Evolutionary conservation across 352 stramenopile species (phyloP).

Genomic region (Globisporangium perplexum): DNA sequence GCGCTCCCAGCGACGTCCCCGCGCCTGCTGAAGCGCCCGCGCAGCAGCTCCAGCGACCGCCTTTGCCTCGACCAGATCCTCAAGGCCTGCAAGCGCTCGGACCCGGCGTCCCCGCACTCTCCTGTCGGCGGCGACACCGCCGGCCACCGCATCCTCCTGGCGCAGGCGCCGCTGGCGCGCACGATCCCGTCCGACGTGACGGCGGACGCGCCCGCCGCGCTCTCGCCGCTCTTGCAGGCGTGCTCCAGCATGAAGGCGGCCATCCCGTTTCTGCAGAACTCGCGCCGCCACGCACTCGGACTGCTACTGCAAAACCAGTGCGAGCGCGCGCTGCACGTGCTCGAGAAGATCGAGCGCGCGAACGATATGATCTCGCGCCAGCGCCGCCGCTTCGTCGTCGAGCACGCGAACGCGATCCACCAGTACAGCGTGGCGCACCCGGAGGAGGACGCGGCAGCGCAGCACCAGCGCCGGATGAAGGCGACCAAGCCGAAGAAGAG

Average conservation of each 20-base stretch:
- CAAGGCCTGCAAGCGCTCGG: constrained; percentile 58
- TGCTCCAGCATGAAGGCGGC: constrained; percentile 58
- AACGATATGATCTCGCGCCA: constrained; percentile 75
- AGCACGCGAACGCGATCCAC: constrained; percentile 47
- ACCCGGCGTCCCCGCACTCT: constrained; percentile 42
- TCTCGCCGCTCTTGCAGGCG: constrained; percentile 39
- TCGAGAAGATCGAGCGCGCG: constrained; percentile 79
- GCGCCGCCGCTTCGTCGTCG: constrained; percentile 50
- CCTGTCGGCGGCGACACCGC: constrained; percentile 15
- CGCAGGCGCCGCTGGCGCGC: constrained; percentile 12
- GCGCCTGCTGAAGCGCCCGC: constrained; percentile 52
- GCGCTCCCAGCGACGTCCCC: constrained; percentile 1
- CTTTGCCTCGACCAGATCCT: constrained; percentile 43
- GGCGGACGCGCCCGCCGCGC: background rate
- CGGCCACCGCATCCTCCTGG: too few relatives aligned
- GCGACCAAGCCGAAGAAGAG: constrained; percentile 17
- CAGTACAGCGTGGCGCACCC: constrained; percentile 17
- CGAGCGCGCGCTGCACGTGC: constrained; percentile 59
- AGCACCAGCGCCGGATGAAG: too few relatives aligned
- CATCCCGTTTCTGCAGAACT: constrained; percentile 74
- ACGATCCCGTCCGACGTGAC: constrained; percentile 8
- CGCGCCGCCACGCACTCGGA: constrained; percentile 57
- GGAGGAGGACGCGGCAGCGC: background rate
- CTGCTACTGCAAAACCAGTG: constrained; percentile 72
- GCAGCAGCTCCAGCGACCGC: constrained; percentile 38